phyloP scores from a whole-genome alignment of 2,329 filamentous ascomycete genomes.

The Nannizzia gypsea region DNA sequence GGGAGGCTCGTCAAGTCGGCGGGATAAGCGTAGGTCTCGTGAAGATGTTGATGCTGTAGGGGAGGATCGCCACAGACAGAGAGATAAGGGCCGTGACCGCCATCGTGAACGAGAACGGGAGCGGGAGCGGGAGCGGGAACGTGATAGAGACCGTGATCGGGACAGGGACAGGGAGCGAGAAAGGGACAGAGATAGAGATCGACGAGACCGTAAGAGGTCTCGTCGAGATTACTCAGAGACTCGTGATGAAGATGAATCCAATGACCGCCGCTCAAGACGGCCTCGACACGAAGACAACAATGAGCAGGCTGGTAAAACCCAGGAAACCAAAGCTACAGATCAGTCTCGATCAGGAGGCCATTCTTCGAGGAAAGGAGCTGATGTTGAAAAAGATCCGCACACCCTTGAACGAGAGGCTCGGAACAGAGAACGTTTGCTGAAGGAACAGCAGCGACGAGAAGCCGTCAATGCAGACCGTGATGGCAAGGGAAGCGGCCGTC shows the following conservation, averaged over 20 bases:
- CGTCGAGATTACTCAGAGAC: slow-evolving; percentile 32
- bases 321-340: background rate
- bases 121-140: slow-evolving; percentile 29
- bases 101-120: slow-evolving; percentile 27
- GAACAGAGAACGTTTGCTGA: slow-evolving; percentile 49
- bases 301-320: slow-evolving; percentile 5
- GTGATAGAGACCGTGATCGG: slow-evolving; percentile 40
- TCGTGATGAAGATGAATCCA: slow-evolving; percentile 22
- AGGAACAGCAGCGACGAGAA: slow-evolving; percentile 55
- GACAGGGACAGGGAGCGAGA: slow-evolving; percentile 24
- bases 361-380: slow-evolving; percentile 12
- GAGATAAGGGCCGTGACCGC: slow-evolving; percentile 17
- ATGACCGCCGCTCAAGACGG: slow-evolving; percentile 30
- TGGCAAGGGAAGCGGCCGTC: slow-evolving; percentile 22
- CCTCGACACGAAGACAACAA: slow-evolving; percentile 5
- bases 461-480: slow-evolving; percentile 27
- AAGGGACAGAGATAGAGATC: slow-evolving; percentile 10
- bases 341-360: background rate
- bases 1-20: background rate
- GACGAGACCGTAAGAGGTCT: slow-evolving; percentile 26
- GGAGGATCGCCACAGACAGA: slow-evolving; percentile 23
- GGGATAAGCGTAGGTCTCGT: background rate
- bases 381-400: slow-evolving; percentile 50
- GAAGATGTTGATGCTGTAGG: slow-evolving; percentile 9
- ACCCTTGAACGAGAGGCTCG: slow-evolving; percentile 64